A percentile compares a stretch with the other conserved stretches of the same genome.
phyloP scores from a whole-genome alignment of 1,284 basidiomycete species.

The Vanrija humicola region DNA sequence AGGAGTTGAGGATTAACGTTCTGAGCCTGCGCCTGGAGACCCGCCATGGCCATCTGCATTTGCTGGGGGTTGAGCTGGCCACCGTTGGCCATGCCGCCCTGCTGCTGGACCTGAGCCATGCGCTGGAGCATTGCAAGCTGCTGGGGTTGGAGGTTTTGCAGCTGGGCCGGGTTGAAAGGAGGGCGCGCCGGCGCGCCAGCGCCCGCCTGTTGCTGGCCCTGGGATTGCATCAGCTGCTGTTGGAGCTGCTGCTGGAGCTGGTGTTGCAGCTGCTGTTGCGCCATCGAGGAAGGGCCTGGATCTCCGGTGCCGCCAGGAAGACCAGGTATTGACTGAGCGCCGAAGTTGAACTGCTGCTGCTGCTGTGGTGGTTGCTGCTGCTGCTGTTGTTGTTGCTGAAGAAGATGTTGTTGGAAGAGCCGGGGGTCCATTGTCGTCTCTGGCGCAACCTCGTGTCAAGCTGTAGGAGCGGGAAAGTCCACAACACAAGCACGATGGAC shows the following conservation, averaged over 20 bases:
- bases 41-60: conserved; percentile 30
- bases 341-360: conserved; percentile 16
- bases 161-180: conserved; percentile 15
- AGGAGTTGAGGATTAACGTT: conserved; percentile 17
- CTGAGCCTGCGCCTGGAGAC: conserved; percentile 14
- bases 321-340: conserved; percentile 20
- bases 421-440: conserved; percentile 16
- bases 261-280: conserved; percentile 7
- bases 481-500: too few species aligned
- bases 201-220: background rate
- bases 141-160: conserved; percentile 26
- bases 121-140: conserved; percentile 31
- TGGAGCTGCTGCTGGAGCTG: conserved; percentile 9
- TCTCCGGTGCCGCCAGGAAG: conserved; percentile 22
- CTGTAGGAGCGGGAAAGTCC: background rate
- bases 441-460: background rate
- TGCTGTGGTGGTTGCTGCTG: conserved; percentile 16
- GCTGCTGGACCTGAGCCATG: conserved; percentile 19
- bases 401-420: conserved; percentile 23
- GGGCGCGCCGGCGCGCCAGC: conserved; percentile 2
- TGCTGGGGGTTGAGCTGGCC: conserved; percentile 27
- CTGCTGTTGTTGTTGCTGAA: conserved; percentile 19
- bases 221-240: conserved; percentile 8
- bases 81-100: conserved; percentile 8
- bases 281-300: conserved; percentile 31